These are phyloP conservation scores for Aspergillus sp. DNA, from an alignment of 2,329 filamentous ascomycete genomes.

Conservation along the genomic window DNA sequence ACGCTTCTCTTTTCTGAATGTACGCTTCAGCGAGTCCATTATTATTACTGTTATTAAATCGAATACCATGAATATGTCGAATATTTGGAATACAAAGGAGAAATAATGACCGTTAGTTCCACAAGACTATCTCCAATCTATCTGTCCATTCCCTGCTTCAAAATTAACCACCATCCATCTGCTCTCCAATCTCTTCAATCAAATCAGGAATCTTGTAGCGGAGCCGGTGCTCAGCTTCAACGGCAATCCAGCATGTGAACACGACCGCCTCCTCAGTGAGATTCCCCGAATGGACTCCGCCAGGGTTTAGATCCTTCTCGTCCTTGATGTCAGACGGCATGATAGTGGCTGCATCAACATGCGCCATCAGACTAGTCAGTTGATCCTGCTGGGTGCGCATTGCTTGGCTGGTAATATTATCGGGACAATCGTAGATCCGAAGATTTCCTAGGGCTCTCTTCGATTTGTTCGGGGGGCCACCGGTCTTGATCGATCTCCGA, in stretches of 20 bases:
- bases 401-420: background rate
- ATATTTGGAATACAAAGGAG: background rate
- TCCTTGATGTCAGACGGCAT: background rate
- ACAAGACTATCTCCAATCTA: background rate
- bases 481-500: constrained; percentile 1
- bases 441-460: background rate
- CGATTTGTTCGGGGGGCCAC: constrained; percentile 7
- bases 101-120: background rate
- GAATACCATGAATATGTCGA: background rate
- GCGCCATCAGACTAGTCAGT: background rate
- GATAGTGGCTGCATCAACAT: background rate
- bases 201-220: constrained; percentile 7
- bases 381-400: background rate
- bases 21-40: background rate
- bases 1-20: background rate
- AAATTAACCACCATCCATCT: background rate
- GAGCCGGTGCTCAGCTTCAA: constrained; percentile 11
- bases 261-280: constrained; percentile 7
- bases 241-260: constrained; percentile 9
- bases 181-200: constrained; percentile 4
- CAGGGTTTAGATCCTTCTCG: background rate
- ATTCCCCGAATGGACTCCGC: background rate
- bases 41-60: background rate
- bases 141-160: background rate
- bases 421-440: background rate